A percentile compares a stretch with the other conserved stretches of the same genome.
Evolutionary conservation across 2,329 filamentous ascomycete species (phyloP).

Genomic region (Apiospora rasikravindrae): DNA sequence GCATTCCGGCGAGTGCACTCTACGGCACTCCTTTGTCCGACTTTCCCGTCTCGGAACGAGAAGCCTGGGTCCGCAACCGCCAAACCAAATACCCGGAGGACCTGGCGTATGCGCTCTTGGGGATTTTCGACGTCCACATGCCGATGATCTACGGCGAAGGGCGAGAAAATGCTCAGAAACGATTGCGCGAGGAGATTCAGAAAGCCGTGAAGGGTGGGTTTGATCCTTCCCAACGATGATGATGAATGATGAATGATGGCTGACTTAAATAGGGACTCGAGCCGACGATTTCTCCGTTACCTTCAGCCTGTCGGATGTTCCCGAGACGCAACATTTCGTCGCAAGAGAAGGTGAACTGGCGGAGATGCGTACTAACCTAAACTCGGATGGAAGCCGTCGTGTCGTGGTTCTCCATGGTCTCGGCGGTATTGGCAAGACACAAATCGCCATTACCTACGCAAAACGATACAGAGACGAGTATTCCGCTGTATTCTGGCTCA

Average conservation of each 20-base stretch:
- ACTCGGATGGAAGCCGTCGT: constrained; percentile 31
- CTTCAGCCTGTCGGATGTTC: constrained; percentile 35
- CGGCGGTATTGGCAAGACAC: constrained; percentile 25
- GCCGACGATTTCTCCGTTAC: constrained; percentile 34
- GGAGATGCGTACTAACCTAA: constrained; percentile 36
- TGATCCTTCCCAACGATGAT: not conserved
- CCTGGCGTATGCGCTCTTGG: constrained; percentile 26
- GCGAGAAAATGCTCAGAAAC: constrained; percentile 23
- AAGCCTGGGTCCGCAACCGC: constrained; percentile 24
- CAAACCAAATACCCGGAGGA: constrained; percentile 27
- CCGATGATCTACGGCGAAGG: constrained; percentile 27
- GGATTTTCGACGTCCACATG: constrained; percentile 28
- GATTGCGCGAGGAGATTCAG: constrained; percentile 26
- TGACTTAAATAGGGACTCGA: constrained; percentile 29
- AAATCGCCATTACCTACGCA: constrained; percentile 21
- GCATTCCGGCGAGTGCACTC: constrained; percentile 30
- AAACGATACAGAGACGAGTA: constrained; percentile 26
- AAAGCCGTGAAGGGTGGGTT: not conserved
- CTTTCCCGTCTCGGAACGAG: constrained; percentile 27
- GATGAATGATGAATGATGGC: constrained; percentile 21
- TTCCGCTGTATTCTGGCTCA: constrained; percentile 27
- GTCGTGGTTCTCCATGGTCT: constrained; percentile 27
- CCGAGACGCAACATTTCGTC: constrained; percentile 37
- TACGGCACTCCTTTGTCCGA: constrained; percentile 24
- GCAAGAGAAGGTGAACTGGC: constrained; percentile 38